Evolutionary conservation across 2,329 filamentous ascomycete genomes (phyloP).

Genomic region (Aspergillus tamarii): DNA sequence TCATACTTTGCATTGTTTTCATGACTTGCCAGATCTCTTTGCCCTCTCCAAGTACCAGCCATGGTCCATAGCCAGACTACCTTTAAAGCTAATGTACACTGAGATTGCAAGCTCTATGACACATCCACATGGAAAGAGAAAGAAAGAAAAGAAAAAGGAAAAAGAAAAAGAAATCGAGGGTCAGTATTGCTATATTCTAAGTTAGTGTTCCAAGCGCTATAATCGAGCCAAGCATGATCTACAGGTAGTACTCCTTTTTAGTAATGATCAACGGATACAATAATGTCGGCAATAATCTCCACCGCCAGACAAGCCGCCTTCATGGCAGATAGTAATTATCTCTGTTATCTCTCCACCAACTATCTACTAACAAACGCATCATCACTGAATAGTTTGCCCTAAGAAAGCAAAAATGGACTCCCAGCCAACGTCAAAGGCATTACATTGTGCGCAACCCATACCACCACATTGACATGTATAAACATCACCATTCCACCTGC

Average conservation of each 20-base stretch:
- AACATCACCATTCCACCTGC: background rate
- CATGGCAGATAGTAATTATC: constrained; percentile 14
- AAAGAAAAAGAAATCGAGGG: background rate
- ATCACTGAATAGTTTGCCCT: constrained; percentile 8
- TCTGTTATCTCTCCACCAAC: constrained; percentile 1
- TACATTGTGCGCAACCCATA: constrained; percentile 20
- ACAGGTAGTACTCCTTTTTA: background rate
- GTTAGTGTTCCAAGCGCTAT: background rate
- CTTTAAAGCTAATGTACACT: background rate
- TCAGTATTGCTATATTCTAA: background rate
- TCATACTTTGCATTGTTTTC: background rate
- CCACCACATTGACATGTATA: background rate
- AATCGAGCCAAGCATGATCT: constrained; percentile 1
- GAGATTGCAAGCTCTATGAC: background rate
- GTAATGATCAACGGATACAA: background rate
- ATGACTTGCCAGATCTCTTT: background rate
- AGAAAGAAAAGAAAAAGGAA: background rate
- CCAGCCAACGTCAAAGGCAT: constrained; percentile 27
- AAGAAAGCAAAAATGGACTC: constrained; percentile 33
- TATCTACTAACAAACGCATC: background rate
- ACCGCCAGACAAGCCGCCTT: constrained; percentile 15
- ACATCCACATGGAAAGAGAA: background rate
- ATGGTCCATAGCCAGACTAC: background rate
- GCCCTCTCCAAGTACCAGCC: background rate
- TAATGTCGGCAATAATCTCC: constrained; percentile 20